These are phyloP conservation scores for Hypoxylon sp. DNA, from an alignment of 2,329 filamentous ascomycete species.

Conservation along the genomic window DNA sequence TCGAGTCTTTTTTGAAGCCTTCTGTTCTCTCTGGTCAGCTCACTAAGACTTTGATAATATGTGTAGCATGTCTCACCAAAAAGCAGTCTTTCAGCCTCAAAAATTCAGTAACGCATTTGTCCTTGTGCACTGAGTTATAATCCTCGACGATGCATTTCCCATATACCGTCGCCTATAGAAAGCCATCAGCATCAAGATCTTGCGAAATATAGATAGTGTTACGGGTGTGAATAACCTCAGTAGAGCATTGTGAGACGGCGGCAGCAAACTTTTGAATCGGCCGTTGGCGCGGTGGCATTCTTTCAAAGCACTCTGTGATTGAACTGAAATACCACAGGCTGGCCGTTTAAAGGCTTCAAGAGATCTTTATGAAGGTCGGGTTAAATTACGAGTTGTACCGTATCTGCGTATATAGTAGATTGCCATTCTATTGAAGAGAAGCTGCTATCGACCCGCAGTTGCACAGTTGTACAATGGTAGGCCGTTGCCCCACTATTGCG, in stretches of 20 bases:
- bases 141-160: constrained; percentile 93
- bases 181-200: constrained; percentile 8
- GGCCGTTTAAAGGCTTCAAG: constrained; percentile 17
- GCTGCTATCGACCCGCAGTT: background rate
- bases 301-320: constrained; percentile 7
- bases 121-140: constrained; percentile 90
- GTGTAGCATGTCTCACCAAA: constrained; percentile 69
- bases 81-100: constrained; percentile 89
- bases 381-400: background rate
- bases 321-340: background rate
- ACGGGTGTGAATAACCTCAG: constrained; percentile 60
- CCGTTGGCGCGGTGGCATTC: constrained; percentile 59
- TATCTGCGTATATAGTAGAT: too few relatives aligned
- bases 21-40: constrained; percentile 55
- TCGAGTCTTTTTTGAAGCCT: constrained; percentile 65
- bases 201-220: background rate
- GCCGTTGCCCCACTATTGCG: constrained; percentile 23
- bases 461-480: constrained; percentile 10
- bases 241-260: constrained; percentile 69
- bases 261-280: constrained; percentile 70
- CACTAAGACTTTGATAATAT: background rate
- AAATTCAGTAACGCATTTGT: constrained; percentile 91
- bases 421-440: background rate
- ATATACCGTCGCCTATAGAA: constrained; percentile 80
- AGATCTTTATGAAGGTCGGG: background rate